These are phyloP conservation scores for Fusarium coicis DNA, from an alignment of 2,329 filamentous ascomycete genomes.

Conservation along the genomic window DNA sequence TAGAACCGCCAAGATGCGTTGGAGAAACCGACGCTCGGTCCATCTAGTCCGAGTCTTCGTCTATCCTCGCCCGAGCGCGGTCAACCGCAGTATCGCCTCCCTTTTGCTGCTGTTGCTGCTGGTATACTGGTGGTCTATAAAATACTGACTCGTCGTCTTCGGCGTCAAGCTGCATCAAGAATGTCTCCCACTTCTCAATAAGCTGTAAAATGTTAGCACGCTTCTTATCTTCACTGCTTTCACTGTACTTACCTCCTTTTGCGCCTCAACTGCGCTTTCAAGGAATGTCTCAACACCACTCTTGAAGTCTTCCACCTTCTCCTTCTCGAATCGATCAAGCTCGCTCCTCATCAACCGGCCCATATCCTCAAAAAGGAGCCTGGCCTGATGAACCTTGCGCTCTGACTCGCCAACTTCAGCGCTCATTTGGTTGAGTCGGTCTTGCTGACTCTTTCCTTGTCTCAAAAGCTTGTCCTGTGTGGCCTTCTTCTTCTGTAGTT, in stretches of 20 bases:
- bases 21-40: neutral
- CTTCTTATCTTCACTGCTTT: neutral
- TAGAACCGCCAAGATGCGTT: constrained; percentile 25
- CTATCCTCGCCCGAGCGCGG: constrained; percentile 66
- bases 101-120: constrained; percentile 60
- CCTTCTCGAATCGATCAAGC: constrained; percentile 91
- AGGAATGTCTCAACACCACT: constrained; percentile 97
- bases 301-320: constrained; percentile 99
- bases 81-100: constrained; percentile 69
- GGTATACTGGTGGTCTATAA: constrained; percentile 71
- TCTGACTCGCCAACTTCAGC: constrained; percentile 97
- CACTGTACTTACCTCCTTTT: constrained; percentile 83
- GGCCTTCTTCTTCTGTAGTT: constrained; percentile 87
- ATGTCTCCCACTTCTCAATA: constrained; percentile 97
- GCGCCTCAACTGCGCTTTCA: constrained; percentile 95
- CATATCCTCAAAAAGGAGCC: constrained; percentile 96
- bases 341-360: constrained; percentile 90
- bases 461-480: constrained; percentile 94
- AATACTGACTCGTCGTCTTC: constrained; percentile 84
- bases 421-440: constrained; percentile 89
- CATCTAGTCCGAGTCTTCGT: constrained; percentile 68
- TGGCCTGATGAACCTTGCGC: constrained; percentile 88
- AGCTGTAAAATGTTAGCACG: constrained; percentile 55
- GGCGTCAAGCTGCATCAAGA: constrained; percentile 93
- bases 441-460: constrained; percentile 95